phyloP scores from a whole-genome alignment of 352 stramenopile genomes.

The Pythium folliculosum region DNA sequence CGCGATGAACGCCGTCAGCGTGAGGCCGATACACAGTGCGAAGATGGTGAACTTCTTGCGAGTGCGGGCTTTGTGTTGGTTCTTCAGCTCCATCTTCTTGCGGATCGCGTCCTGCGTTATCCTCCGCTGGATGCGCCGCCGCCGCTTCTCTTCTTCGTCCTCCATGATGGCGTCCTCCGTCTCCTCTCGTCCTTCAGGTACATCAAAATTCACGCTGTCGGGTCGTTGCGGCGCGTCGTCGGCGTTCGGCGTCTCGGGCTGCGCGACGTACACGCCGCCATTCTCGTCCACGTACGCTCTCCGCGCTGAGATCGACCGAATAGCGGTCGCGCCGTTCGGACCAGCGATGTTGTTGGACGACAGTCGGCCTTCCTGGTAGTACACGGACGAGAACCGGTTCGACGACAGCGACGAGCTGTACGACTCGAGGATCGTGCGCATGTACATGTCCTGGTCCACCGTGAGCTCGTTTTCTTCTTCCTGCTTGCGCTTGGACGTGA shows the following conservation, averaged over 20 bases:
- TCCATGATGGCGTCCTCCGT: constrained; percentile 25
- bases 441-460: constrained; percentile 67
- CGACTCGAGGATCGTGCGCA: constrained; percentile 75
- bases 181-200: constrained; percentile 6
- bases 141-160: constrained; percentile 50
- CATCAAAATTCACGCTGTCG: neutral
- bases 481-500: constrained; percentile 15
- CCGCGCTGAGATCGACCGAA: constrained; percentile 16
- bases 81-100: constrained; percentile 56
- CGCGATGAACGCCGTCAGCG: constrained; percentile 59
- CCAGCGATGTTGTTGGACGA: neutral
- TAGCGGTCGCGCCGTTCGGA: neutral
- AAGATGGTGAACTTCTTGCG: constrained; percentile 67
- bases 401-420: constrained; percentile 75
- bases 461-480: constrained; percentile 27
- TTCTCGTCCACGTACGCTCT: constrained; percentile 25
- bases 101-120: constrained; percentile 64
- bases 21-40: constrained; percentile 54
- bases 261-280: constrained; percentile 24
- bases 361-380: constrained; percentile 14
- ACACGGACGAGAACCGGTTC: constrained; percentile 47
- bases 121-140: constrained; percentile 45
- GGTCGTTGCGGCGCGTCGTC: constrained; percentile 5
- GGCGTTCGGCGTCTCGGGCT: constrained; percentile 24
- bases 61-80: constrained; percentile 49